Evolutionary conservation across 2,329 filamentous ascomycete genomes (phyloP).

Genomic region (Trichoderma koningii): DNA sequence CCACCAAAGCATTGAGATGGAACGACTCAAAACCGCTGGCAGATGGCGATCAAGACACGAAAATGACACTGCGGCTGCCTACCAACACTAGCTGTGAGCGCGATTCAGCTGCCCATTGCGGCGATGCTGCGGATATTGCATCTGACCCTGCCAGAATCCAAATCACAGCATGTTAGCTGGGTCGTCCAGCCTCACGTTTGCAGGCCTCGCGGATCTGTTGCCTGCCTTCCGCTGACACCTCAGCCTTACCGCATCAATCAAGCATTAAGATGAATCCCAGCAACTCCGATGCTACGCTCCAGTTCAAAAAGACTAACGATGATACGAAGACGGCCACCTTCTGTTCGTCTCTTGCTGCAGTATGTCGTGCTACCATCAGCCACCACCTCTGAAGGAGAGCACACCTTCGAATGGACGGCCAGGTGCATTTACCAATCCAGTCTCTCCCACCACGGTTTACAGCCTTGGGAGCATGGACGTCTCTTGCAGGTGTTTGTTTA

Average conservation of each 20-base stretch:
- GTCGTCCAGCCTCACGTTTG: background rate
- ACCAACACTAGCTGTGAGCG: background rate
- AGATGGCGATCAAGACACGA: background rate
- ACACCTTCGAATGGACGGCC: background rate
- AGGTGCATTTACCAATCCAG: background rate
- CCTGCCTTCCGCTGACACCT: slow-evolving; percentile 13
- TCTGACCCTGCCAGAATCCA: background rate
- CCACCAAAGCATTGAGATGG: background rate
- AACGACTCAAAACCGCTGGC: background rate
- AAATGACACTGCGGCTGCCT: background rate
- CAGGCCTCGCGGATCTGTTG: slow-evolving; percentile 17
- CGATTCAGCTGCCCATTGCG: background rate
- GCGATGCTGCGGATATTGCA: background rate
- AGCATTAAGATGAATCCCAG: background rate
- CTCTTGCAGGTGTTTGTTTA: background rate
- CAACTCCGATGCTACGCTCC: slow-evolving; percentile 14
- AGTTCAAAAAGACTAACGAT: slow-evolving; percentile 7
- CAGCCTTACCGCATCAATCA: slow-evolving; percentile 24
- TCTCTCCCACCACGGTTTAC: background rate
- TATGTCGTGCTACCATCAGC: background rate
- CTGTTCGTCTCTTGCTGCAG: background rate
- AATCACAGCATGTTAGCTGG: background rate
- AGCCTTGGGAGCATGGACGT: background rate
- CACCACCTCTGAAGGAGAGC: background rate
- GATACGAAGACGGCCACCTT: slow-evolving; percentile 9